Base-by-base conservation (phyloP, 768 basidiomycete genomes). In the Russula olivacea region DNA sequence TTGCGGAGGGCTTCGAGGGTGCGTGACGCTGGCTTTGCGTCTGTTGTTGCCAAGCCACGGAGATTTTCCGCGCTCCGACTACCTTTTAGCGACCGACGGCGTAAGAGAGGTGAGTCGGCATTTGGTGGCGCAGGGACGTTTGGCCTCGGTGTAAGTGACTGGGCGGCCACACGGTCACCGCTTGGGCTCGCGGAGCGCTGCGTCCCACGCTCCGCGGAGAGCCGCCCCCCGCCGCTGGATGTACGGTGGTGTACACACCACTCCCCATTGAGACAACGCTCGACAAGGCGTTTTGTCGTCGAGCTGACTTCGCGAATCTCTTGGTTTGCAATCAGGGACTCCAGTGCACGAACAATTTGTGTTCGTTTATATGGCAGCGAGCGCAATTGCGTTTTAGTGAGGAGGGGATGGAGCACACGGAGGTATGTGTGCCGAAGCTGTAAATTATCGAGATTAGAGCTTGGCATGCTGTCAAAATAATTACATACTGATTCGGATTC, bases 401-500 rank as follows among this genome's bases (percentile, higher is more conserved):
- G 81, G 4, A 99, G 85, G 0, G 96, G 97, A 71, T 98, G 92
- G 17, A 99, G 80, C 11, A 99, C 97, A 21, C 97, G 91, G 36
- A 98, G 87, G 72, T 94, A 99, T 0, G 96, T 98, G 72, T 99
- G 96, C 54, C 93, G 91, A 49, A 98, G 80, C 87, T 93, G 68
- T 11, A 36, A 38, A 30, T 8, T 58, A 19, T 19, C n/a, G 4
- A 15, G 1, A 48, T 57, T 17, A 34, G 47, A 17, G n/a, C 2
- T n/a, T 36, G 14, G 32, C n/a, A 45, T 10, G 28, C 10, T 30
- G 21, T 56, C 28, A 55, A 11, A 17, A 30, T 58, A 55, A 47
- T 7, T 11, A 81, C 90, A 58, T 61, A 96, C 92, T 67, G 93
- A 89, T 77, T 98, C 94, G 63, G 86, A 88, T 38, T 97, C 94